Evolutionary conservation across 306 rosid genomes (phyloP).

Genomic region (Cyclanthera cordifolia): DNA sequence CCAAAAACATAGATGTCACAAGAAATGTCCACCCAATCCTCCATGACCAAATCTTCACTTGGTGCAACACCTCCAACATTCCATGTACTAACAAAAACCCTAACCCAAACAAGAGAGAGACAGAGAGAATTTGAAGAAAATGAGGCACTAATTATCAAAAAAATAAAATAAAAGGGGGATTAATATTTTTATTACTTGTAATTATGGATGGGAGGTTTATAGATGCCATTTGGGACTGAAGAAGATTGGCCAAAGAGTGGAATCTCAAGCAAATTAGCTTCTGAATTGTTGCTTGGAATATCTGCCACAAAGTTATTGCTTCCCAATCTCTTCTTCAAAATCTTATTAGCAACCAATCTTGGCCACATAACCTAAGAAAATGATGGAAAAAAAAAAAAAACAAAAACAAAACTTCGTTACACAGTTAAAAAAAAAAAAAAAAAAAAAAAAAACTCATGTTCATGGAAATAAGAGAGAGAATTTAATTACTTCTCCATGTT

Average conservation of each 20-base stretch:
- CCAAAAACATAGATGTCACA: constrained; percentile 81
- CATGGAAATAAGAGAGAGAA: constrained; percentile 2
- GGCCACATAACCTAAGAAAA: constrained; percentile 64
- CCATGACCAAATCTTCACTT: constrained; percentile 37
- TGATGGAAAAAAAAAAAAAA: neutral
- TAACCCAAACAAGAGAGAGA: constrained; percentile 20
- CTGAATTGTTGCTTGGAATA: constrained; percentile 26
- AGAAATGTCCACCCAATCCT: constrained; percentile 50
- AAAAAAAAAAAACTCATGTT: neutral
- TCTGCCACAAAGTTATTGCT: constrained; percentile 65
- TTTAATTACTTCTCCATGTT: constrained; percentile 26
- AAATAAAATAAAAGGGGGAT: neutral
- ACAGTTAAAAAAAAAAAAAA: no score
- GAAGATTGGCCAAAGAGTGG: constrained; percentile 26
- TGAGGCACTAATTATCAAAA: no score
- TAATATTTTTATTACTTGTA: constrained; percentile 24
- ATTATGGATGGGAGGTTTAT: constrained; percentile 26
- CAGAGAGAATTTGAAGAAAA: neutral
- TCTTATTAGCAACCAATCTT: constrained; percentile 62
- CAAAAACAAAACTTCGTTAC: neutral
- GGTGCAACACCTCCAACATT: constrained; percentile 87
- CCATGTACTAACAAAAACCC: constrained; percentile 84
- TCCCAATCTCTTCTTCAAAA: constrained; percentile 58
- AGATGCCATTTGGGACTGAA: constrained; percentile 12
- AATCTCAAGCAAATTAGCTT: constrained; percentile 27